Evolutionary conservation across 2,329 filamentous ascomycete species (phyloP), one percentile per base, ranked within the genome.

Genomic region (Triangularia verruculosa): DNA sequence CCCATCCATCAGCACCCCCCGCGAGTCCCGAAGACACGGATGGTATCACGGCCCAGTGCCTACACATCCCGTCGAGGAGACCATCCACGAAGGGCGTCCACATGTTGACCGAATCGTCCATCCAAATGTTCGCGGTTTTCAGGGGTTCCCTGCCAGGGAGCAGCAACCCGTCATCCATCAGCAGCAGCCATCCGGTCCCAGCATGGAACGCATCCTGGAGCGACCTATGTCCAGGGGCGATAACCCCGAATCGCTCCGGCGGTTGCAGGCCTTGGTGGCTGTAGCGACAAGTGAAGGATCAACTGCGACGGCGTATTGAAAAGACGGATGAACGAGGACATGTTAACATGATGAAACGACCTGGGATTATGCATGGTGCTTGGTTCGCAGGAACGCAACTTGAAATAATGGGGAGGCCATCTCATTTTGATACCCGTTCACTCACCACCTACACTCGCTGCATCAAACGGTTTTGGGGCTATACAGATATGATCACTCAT

Each of bases 11-110:
- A 78, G 82, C 9, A 86, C 84, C 0, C 80, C 84, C 3, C 82
- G 86, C 8, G 86, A 86, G 66, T 79, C 78, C 28, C 91, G 90
- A 72, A 83, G 90, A 2, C 87, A 89, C 64, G 90, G 83, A 1
- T 93, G 89, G 89, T 92, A 92, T 70, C 86, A 91, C 47, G 82
- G 82, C 0, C 81, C 82, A 0, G 72, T 76, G 12, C 72, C 75
- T 0, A 71, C 74, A 2, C 76, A 78, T 34, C 64, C 64, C 8
- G 60, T 65, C 1, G 71, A 73, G 11, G 75, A 78, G 32, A 74
- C 72, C 8, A 75, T 73, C 13, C 75, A 77, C 17, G 78, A 79
- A 62, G 74, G 75, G 5, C 72, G 71, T 12, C 67, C 70, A 1
- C 81, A 81, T 54, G 82, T 85, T 2, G 83, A 86, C 47, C 80